Evolutionary conservation across 257 asterid genomes (phyloP).

Genomic region (Nemophila menziesii): DNA sequence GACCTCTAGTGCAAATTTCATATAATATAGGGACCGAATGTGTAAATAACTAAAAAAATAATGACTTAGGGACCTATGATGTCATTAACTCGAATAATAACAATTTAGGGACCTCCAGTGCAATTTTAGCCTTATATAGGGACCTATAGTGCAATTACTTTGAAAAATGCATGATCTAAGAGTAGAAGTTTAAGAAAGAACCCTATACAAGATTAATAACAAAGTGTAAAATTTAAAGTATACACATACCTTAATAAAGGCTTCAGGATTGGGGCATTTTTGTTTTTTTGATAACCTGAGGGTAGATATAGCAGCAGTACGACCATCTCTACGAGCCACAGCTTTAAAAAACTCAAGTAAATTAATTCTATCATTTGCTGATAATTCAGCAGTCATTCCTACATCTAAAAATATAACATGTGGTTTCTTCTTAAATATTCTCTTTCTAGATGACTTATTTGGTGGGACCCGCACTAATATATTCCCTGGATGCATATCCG

Average conservation of each 20-base stretch:
- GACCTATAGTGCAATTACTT: too few relatives aligned
- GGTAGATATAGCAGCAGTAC: slow-evolving; percentile 72
- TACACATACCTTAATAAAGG: slow-evolving; percentile 79
- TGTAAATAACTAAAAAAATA: too few relatives aligned
- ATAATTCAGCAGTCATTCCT: slow-evolving; percentile 97
- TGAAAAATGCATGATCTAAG: too few relatives aligned
- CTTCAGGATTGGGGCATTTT: slow-evolving; percentile 64
- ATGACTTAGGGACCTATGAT: too few relatives aligned
- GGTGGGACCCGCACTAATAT: slow-evolving; percentile 57
- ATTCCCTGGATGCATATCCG: slow-evolving; percentile 99
- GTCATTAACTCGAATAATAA: too few relatives aligned
- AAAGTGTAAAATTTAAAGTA: slow-evolving; percentile 13
- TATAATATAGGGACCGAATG: too few relatives aligned
- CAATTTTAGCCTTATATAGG: too few relatives aligned
- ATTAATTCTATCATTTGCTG: slow-evolving; percentile 53
- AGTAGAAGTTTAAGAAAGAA: not conserved
- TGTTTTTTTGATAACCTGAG: slow-evolving; percentile 68
- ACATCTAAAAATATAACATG: slow-evolving; percentile 88
- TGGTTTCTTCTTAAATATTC: slow-evolving; percentile 58
- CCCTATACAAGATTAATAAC: not conserved
- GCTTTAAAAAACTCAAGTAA: slow-evolving; percentile 80
- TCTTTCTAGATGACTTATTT: slow-evolving; percentile 26
- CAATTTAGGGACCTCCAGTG: too few relatives aligned
- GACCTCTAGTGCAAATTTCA: too few relatives aligned
- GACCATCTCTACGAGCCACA: slow-evolving; percentile 82